These are phyloP conservation scores for Trichoderma arundinaceum DNA, from an alignment of 2,329 filamentous ascomycete species.

Conservation along the genomic window DNA sequence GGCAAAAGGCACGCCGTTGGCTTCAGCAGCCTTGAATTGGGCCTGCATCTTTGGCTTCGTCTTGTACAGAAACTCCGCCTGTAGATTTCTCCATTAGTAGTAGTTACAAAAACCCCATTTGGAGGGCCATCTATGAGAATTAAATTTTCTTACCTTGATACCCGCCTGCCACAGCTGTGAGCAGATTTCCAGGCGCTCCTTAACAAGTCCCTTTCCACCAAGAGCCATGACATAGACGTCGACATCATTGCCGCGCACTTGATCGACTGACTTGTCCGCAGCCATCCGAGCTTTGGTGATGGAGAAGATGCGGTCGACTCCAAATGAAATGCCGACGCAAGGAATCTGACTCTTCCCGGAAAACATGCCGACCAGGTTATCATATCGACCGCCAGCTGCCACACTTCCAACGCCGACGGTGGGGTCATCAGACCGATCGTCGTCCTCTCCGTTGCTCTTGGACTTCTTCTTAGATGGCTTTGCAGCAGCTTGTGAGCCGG, in stretches of 20 bases:
- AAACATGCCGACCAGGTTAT: slow-evolving; percentile 95
- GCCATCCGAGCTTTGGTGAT: slow-evolving; percentile 81
- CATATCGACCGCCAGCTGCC: slow-evolving; percentile 88
- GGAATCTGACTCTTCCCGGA: slow-evolving; percentile 80
- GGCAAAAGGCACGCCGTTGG: slow-evolving; percentile 78
- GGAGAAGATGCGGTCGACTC: slow-evolving; percentile 93
- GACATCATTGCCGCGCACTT: slow-evolving; percentile 72
- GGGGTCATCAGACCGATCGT: slow-evolving; percentile 78
- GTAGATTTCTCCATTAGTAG: slow-evolving; percentile 40
- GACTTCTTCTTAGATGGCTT: slow-evolving; percentile 52
- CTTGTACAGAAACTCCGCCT: slow-evolving; percentile 87
- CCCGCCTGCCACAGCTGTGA: slow-evolving; percentile 82
- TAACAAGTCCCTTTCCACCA: slow-evolving; percentile 81
- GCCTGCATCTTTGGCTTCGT: slow-evolving; percentile 84
- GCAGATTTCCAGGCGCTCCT: slow-evolving; percentile 82
- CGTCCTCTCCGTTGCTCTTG: slow-evolving; percentile 58
- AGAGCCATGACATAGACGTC: slow-evolving; percentile 97
- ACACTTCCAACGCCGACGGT: slow-evolving; percentile 84
- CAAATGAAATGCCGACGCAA: slow-evolving; percentile 75
- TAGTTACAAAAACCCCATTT: slow-evolving; percentile 17
- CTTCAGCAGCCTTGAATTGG: slow-evolving; percentile 91
- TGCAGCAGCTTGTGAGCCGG: slow-evolving; percentile 38
- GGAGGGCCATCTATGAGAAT: neutral
- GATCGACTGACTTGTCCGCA: slow-evolving; percentile 64
- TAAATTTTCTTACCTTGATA: slow-evolving; percentile 67